These are phyloP conservation scores for Pittosporum tobira DNA, from an alignment of 129 eudicot species.

Conservation along the genomic window DNA sequence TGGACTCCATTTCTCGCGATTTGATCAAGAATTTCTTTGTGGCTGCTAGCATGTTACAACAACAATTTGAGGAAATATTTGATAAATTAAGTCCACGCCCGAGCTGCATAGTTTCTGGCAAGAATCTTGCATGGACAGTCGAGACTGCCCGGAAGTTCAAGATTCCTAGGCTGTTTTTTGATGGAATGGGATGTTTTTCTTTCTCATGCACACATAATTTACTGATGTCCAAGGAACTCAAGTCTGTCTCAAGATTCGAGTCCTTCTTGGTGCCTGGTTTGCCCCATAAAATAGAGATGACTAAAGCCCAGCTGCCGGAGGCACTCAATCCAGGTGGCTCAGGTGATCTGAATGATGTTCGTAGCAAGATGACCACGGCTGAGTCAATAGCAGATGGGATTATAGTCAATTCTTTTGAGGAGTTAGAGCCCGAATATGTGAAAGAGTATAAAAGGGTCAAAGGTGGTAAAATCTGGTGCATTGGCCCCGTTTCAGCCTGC, in stretches of 20 bases:
- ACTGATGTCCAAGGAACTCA: constrained; percentile 13
- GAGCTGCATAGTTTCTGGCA: constrained; percentile 33
- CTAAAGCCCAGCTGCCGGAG: constrained; percentile 28
- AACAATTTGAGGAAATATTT: constrained; percentile 21
- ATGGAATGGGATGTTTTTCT: constrained; percentile 39
- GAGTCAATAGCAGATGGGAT: constrained; percentile 32
- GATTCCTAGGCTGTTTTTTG: constrained; percentile 33
- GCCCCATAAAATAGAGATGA: constrained; percentile 18
- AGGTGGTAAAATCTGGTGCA: constrained; percentile 31
- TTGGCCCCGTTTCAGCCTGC: constrained; percentile 43
- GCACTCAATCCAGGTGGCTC: constrained; percentile 23
- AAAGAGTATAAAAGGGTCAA: constrained; percentile 20
- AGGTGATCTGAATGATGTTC: constrained; percentile 25
- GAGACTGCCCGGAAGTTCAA: constrained; percentile 17
- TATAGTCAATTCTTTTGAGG: constrained; percentile 32
- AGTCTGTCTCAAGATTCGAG: constrained; percentile 9
- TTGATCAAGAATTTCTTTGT: constrained; percentile 19
- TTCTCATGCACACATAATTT: constrained; percentile 17
- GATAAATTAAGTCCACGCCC: constrained; percentile 14
- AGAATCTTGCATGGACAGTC: constrained; percentile 28
- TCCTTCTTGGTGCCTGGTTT: constrained; percentile 29
- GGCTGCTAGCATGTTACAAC: constrained; percentile 19
- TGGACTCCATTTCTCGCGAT: constrained; percentile 20
- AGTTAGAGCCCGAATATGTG: constrained; percentile 30
- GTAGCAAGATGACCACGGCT: constrained; percentile 26